Evolutionary conservation across 1,139 yeast species (phyloP).

Genomic region (Zygotorulaspora mrakii): DNA sequence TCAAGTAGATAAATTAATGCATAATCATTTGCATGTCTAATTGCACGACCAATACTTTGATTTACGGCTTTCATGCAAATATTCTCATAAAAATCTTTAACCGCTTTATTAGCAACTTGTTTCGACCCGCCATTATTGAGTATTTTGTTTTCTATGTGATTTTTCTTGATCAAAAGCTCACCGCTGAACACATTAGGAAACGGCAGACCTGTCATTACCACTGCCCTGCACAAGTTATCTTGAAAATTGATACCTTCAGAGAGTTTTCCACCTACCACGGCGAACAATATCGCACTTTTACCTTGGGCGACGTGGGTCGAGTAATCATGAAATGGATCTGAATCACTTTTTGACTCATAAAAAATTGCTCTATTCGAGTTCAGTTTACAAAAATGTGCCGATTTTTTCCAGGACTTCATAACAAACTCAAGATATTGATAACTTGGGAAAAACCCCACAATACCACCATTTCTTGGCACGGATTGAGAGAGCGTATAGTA

Average conservation of each 20-base stretch:
- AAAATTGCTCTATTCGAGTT: constrained; percentile 46
- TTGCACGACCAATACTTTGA: constrained; percentile 91
- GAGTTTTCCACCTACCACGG: constrained; percentile 91
- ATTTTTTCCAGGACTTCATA: constrained; percentile 48
- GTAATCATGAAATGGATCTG: constrained; percentile 50
- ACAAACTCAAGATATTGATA: constrained; percentile 63
- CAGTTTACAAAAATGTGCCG: constrained; percentile 39
- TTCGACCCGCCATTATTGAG: constrained; percentile 28
- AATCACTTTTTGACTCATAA: constrained; percentile 54
- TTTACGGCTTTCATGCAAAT: constrained; percentile 89
- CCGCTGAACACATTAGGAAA: constrained; percentile 84
- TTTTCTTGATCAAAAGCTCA: constrained; percentile 70
- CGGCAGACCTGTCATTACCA: constrained; percentile 85
- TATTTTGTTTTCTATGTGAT: constrained; percentile 54
- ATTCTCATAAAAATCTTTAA: constrained; percentile 62
- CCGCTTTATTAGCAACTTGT: constrained; percentile 31
- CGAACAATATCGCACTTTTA: constrained; percentile 64
- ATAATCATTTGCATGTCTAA: constrained; percentile 78
- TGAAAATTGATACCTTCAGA: constrained; percentile 94
- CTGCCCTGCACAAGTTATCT: constrained; percentile 81
- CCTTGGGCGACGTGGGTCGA: constrained; percentile 37
- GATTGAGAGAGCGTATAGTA: constrained; percentile 43
- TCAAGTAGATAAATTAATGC: constrained; percentile 74
- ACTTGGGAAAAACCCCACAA: constrained; percentile 82
- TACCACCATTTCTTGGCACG: constrained; percentile 59